phyloP scores from a whole-genome alignment of 1,284 basidiomycete species.

The Porodaedalea pini region DNA sequence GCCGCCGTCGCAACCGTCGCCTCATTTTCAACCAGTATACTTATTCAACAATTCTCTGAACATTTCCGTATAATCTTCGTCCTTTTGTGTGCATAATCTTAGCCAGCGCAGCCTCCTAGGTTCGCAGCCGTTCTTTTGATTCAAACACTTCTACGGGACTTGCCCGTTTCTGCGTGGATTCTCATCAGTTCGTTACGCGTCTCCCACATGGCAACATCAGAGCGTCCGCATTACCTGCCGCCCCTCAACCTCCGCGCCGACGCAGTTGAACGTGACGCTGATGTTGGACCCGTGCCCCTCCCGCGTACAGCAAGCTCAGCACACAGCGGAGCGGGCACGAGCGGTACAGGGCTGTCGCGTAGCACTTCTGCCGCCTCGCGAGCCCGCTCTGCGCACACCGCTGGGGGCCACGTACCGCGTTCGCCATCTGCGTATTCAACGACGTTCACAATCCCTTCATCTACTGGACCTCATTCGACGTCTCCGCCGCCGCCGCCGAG shows the following conservation, averaged over 20 bases:
- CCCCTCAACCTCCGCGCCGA: slow-evolving; percentile 8
- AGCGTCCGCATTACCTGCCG: slow-evolving; percentile 10
- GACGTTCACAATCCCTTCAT: slow-evolving; percentile 12
- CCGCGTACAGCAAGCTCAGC: slow-evolving; percentile 18
- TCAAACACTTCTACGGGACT: background rate
- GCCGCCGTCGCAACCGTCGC: background rate
- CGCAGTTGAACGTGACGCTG: background rate
- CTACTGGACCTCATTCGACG: slow-evolving; percentile 5
- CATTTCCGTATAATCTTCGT: background rate
- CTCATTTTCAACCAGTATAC: background rate
- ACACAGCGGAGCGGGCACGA: background rate
- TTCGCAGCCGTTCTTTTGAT: background rate
- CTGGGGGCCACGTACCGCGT: slow-evolving; percentile 11
- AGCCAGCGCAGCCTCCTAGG: background rate
- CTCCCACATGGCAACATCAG: slow-evolving; percentile 9
- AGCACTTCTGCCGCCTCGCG: slow-evolving; percentile 14
- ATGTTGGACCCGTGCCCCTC: slow-evolving; percentile 14
- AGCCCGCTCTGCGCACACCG: slow-evolving; percentile 6
- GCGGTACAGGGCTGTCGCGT: slow-evolving; percentile 3
- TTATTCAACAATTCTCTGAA: background rate
- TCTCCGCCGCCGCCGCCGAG: slow-evolving; percentile 20
- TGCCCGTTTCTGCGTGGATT: background rate
- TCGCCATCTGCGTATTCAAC: slow-evolving; percentile 14
- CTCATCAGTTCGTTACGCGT: background rate
- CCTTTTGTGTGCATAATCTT: background rate